Conservation (phyloP, 345 rosid genomes). For the Acer saccharum region DNA sequence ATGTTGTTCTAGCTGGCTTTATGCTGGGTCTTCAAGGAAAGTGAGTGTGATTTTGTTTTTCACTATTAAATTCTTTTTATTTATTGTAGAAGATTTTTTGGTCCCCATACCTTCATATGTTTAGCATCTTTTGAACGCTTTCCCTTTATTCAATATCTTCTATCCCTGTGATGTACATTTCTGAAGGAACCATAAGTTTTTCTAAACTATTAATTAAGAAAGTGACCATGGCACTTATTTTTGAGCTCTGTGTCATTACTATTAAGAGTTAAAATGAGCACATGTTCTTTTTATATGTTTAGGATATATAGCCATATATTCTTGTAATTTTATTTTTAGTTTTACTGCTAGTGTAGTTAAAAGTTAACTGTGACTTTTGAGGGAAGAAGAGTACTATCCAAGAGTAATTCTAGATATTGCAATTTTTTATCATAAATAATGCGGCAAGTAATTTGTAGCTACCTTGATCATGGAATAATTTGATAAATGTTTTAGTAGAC, state of each 20-base stretch:
- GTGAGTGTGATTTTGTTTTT: slow-evolving; percentile 46
- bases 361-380: neutral
- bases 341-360: neutral
- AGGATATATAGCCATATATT: neutral
- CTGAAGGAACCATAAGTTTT: neutral
- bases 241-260: neutral
- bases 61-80: neutral
- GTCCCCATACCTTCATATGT: neutral
- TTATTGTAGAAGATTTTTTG: neutral
- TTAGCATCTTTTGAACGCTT: neutral
- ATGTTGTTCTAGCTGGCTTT: slow-evolving; percentile 86
- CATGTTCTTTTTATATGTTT: neutral
- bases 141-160: neutral
- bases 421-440: neutral
- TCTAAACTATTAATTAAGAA: neutral
- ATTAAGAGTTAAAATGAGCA: neutral
- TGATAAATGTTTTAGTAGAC: neutral
- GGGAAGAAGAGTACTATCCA: neutral
- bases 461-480: neutral
- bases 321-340: neutral
- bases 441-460: neutral
- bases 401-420: neutral
- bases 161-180: neutral
- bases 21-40: slow-evolving; percentile 79
- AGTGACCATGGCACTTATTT: neutral